Base-by-base conservation (phyloP, 2,329 filamentous ascomycete species). In the Trichoderma arundinaceum region DNA sequence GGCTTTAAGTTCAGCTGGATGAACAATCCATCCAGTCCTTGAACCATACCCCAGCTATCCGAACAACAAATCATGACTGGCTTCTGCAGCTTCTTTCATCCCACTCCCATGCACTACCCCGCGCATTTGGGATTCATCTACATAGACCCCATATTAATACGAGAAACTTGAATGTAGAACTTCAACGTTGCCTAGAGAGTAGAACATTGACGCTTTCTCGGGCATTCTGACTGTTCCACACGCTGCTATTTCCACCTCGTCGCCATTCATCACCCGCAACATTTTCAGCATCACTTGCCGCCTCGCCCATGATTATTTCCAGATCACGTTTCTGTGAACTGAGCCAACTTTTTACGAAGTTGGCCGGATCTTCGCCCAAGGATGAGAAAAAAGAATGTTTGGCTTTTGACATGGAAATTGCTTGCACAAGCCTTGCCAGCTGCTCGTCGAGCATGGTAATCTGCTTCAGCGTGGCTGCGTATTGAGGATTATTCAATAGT, bases 301-400 rank as follows among this genome's bases (percentile, higher is more conserved):
- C 88, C 78, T 97, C 94, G 66, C 93, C 94, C 68, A 95, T 84
- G 54, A 97, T 90, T 7, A 95, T 88, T 74, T 96, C 93, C 41
- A 97, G 82, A 76, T 98, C 94, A 56, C 94, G 85, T 79, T 93
- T 93, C 81, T 99, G 95, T 15, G 90, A 94, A 73, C 89, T 92
- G 60, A 96, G 83, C 95, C 95, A 99, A 73, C 91, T 88, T 69
- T 87, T 88, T 67, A 97, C 84, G 73, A 98, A 98, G 12, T 85
- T 87, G 15, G 91, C 90, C 0, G 95, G 95, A 71, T 97, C 93
- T 69, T 90, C 87, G 66, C 88, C 87, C 69, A 98, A 83, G 5
- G 88, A 87, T 7, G 86, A 88, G 77, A 95, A 90, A 81, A 99
- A 99, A 15, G 89, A 87, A 76, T 97, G 92, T 76, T 96, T 96